phyloP scores from a whole-genome alignment of 495 filamentous ascomycete genomes.

The Aspergillus asperescens region DNA sequence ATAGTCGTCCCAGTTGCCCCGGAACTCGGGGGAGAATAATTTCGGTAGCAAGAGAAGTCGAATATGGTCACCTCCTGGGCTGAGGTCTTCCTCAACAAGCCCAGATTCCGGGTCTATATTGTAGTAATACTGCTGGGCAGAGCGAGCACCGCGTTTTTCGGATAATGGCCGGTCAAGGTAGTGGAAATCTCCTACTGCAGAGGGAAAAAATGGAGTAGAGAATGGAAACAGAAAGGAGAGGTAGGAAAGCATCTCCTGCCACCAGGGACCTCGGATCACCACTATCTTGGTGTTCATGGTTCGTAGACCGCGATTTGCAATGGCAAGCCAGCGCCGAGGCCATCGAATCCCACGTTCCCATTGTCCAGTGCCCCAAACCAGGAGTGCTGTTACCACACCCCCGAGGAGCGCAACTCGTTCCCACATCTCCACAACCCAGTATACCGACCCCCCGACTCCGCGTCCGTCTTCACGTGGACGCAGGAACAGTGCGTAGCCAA shows the following conservation, averaged over 20 bases:
- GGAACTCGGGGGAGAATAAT: conserved; percentile 87
- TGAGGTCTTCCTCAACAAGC: conserved; percentile 69
- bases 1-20: conserved; percentile 96
- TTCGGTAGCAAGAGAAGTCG: conserved; percentile 89
- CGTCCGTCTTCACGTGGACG: conserved; percentile 84
- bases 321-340: conserved; percentile 84
- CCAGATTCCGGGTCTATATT: conserved; percentile 53
- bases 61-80: conserved; percentile 82
- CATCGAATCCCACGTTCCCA: conserved; percentile 94
- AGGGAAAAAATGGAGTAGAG: conserved; percentile 58
- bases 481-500: conserved; percentile 81
- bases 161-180: conserved; percentile 53
- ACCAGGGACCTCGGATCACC: conserved; percentile 76
- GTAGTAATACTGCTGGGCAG: conserved; percentile 38
- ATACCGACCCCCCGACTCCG: conserved; percentile 85
- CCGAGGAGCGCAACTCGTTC: conserved; percentile 86
- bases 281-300: conserved; percentile 95
- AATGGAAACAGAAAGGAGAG: conserved; percentile 72
- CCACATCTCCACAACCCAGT: conserved; percentile 86
- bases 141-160: conserved; percentile 39
- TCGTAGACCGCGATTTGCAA: conserved; percentile 82
- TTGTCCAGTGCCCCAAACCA: conserved; percentile 90
- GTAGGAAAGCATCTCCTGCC: conserved; percentile 65
- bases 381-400: conserved; percentile 71
- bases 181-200: conserved; percentile 58